These are phyloP conservation scores for Leccinum truebloodii DNA, from an alignment of 768 basidiomycete species.

Conservation along the genomic window DNA sequence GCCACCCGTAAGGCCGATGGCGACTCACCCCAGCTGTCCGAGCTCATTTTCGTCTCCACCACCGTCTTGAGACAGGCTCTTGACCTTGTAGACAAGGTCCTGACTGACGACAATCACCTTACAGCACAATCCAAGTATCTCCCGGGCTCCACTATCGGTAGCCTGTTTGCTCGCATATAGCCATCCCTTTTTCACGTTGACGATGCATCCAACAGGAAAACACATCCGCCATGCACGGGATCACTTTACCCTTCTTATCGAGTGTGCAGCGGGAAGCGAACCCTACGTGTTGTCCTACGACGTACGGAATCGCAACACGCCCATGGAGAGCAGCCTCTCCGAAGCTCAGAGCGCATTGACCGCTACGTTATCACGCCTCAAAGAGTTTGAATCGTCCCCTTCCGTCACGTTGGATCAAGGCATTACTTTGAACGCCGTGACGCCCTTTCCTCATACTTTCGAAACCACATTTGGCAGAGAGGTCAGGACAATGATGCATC, in stretches of 20 bases:
- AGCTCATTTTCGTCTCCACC: constrained; percentile 66
- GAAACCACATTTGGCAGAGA: constrained; percentile 84
- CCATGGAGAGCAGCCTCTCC: constrained; percentile 72
- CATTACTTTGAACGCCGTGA: constrained; percentile 78
- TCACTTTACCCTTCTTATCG: constrained; percentile 71
- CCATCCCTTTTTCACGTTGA: constrained; percentile 1
- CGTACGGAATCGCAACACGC: constrained; percentile 71
- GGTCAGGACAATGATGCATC: constrained; percentile 39
- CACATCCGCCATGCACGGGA: constrained; percentile 85
- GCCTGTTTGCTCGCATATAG: constrained; percentile 7
- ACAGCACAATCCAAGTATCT: constrained; percentile 67
- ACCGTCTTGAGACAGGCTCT: constrained; percentile 73
- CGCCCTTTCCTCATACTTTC: constrained; percentile 73
- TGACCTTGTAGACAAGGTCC: constrained; percentile 64
- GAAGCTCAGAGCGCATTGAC: constrained; percentile 60
- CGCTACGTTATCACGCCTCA: constrained; percentile 57
- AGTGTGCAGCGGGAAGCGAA: constrained; percentile 47
- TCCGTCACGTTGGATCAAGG: constrained; percentile 50
- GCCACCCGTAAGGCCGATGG: constrained; percentile 12
- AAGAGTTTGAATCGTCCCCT: constrained; percentile 45
- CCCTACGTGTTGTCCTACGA: constrained; percentile 73
- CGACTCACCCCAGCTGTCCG: constrained; percentile 39
- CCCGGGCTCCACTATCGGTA: constrained; percentile 89
- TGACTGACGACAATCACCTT: constrained; percentile 71
- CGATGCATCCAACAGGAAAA: constrained; percentile 56